Evolutionary conservation across 2,329 filamentous ascomycete species (phyloP), one percentile per base, ranked within the genome.

Genomic region (Verticillium longisporum): DNA sequence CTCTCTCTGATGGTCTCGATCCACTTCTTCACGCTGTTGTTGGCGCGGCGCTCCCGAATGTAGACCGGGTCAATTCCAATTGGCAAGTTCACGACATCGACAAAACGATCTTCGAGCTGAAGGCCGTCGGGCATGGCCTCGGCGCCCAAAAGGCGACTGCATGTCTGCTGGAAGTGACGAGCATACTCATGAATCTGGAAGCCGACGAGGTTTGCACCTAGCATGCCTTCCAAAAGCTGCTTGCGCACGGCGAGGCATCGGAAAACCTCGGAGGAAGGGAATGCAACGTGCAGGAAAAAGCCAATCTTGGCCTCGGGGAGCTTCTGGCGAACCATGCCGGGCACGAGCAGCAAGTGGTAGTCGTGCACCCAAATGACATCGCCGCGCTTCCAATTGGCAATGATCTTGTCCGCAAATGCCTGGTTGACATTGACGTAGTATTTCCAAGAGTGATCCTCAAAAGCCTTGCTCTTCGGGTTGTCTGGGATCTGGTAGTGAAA

Each of bases 401-500:
- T 81, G 62, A 98, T 92, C 71, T 88, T 89, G 72, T 97, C 90
- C 36, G 94, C 94, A 75, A 98, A 97, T 2, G 89, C 91, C 73
- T 95, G 89, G 77, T 97, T 97, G 70, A 97, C 84, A 60, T 91
- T 91, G 71, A 92, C 89, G 69, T 98, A 98, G 78, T 91, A 96
- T 67, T 92, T 85, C 92, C 93, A 98, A 0, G 93, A 97, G 75
- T 98, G 93, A 68, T 98, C 94, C 73, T 96, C 90, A 73, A 97
- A 98, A 0, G 94, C 94, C 74, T 98, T 98, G 85, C 92, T 97
- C 81, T 97, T 97, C 32, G 94, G 94, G 71, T 96, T 96, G 72
- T 98, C 95, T 0, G 94, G 95, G 62, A 98, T 96, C 75, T 97
- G 93, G 74, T 98, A 98, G 76, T 98, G 93, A 75, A 98, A 96